These are phyloP conservation scores for Adiantum capillusveneris DNA, from an alignment of 75 land plant species.

Conservation along the genomic window DNA sequence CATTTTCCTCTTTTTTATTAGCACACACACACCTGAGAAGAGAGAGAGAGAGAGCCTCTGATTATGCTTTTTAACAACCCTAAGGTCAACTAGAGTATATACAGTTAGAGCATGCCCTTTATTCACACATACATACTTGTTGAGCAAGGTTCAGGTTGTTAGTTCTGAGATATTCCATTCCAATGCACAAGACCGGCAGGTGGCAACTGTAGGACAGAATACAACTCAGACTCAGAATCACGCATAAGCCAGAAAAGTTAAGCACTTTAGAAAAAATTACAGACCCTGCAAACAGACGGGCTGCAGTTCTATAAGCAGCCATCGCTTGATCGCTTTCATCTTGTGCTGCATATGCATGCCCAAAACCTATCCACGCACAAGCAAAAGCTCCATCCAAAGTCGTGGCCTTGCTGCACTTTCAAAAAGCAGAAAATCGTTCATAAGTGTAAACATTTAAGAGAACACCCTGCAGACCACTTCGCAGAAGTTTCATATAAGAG, in stretches of 20 bases:
- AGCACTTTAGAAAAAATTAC: background rate
- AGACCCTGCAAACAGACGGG: conserved; percentile 95
- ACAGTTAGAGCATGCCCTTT: no score
- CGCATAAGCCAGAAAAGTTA: background rate
- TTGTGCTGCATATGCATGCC: conserved; percentile 96
- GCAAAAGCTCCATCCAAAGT: conserved; percentile 77
- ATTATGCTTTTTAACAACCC: no score
- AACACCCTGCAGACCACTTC: no score
- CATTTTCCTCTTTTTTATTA: no score
- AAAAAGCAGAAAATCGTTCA: background rate
- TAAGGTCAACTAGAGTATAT: no score
- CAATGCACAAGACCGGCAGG: conserved; percentile 83
- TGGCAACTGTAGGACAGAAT: conserved; percentile 82
- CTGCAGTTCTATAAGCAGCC: conserved; percentile 82
- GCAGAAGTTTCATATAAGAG: no score
- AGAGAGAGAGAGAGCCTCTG: no score
- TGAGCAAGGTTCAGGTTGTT: conserved; percentile 92
- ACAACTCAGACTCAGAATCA: conserved; percentile 5
- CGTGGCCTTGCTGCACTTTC: conserved; percentile 73
- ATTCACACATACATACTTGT: conserved; percentile 76
- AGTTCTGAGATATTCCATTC: conserved; percentile 96
- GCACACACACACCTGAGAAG: no score
- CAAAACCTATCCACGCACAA: conserved; percentile 97
- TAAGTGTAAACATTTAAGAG: no score
- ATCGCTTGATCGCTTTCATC: conserved; percentile 98